These are phyloP conservation scores for Crucihimalaya himalaica DNA, from an alignment of 345 rosid genomes.

Conservation along the genomic window DNA sequence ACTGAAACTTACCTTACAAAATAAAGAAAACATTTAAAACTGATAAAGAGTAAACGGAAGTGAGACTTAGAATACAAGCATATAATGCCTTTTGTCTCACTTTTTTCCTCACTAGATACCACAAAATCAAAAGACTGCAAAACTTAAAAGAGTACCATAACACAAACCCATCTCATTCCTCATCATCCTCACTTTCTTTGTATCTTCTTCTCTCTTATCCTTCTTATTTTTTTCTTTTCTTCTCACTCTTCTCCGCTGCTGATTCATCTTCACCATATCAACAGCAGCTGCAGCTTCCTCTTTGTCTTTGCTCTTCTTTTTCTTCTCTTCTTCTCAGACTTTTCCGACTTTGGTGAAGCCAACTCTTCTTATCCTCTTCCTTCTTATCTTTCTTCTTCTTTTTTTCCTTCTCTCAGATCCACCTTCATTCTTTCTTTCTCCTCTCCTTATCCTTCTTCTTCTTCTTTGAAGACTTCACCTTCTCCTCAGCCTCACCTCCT, in stretches of 20 bases:
- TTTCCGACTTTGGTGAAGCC: constrained; percentile 65
- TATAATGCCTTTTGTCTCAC: constrained; percentile 43
- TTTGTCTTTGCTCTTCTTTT: constrained; percentile 68
- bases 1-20: background rate
- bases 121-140: constrained; percentile 8
- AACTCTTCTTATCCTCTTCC: constrained; percentile 43
- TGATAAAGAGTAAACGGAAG: constrained; percentile 25
- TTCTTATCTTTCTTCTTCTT: constrained; percentile 50
- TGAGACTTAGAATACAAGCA: constrained; percentile 40
- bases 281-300: constrained; percentile 44
- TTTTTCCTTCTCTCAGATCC: constrained; percentile 49
- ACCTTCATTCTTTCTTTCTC: constrained; percentile 58
- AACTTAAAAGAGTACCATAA: constrained; percentile 5
- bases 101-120: constrained; percentile 29
- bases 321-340: constrained; percentile 75
- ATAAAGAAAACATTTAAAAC: constrained; percentile 5
- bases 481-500: constrained; percentile 38
- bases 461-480: constrained; percentile 43
- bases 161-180: constrained; percentile 27
- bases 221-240: constrained; percentile 77
- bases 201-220: constrained; percentile 54
- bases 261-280: constrained; percentile 46
- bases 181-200: constrained; percentile 42
- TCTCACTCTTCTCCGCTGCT: constrained; percentile 58
- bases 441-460: constrained; percentile 55